Percentiles rank a stretch among this genome's conserved stretches.
Conservation (phyloP, 1,284 basidiomycete genomes). For the Xanthoconium separans region DNA sequence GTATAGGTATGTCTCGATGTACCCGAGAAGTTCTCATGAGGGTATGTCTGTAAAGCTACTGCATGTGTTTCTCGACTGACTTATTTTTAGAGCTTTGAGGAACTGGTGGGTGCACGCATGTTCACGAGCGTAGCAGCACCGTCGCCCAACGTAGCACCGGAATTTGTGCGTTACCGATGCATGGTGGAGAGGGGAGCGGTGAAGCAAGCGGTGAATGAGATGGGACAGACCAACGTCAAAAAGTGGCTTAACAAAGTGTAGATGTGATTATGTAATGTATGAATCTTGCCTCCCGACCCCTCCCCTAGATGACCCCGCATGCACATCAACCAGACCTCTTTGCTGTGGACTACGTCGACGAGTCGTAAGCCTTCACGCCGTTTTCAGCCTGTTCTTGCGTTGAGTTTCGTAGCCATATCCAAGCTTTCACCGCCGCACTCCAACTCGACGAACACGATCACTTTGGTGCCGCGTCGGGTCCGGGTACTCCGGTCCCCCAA, state of each 20-base stretch:
- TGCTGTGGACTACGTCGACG: slow-evolving; percentile 63
- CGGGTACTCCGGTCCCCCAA: slow-evolving; percentile 31
- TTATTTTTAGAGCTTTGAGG: slow-evolving; percentile 63
- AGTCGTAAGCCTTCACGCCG: slow-evolving; percentile 50
- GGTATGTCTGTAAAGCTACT: slow-evolving; percentile 41
- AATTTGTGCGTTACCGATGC: slow-evolving; percentile 69
- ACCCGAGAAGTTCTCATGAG: slow-evolving; percentile 58
- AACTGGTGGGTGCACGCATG: slow-evolving; percentile 49
- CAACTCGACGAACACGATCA: slow-evolving; percentile 57
- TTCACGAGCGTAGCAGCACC: slow-evolving; percentile 50
- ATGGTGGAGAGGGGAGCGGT: slow-evolving; percentile 55
- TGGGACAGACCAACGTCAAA: slow-evolving; percentile 67
- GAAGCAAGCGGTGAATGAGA: slow-evolving; percentile 61
- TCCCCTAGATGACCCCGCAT: slow-evolving; percentile 12
- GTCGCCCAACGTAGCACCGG: slow-evolving; percentile 48
- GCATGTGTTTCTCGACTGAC: slow-evolving; percentile 6
- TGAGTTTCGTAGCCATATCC: slow-evolving; percentile 57
- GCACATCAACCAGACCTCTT: slow-evolving; percentile 23
- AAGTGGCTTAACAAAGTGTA: slow-evolving; percentile 68
- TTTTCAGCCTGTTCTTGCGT: neutral
- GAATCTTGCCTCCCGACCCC: slow-evolving; percentile 1
- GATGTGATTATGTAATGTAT: slow-evolving; percentile 24
- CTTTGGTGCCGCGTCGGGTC: slow-evolving; percentile 34
- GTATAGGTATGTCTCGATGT: slow-evolving; percentile 72
- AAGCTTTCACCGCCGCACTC: slow-evolving; percentile 68